Evolutionary conservation across 371 early-diverging fungal species (phyloP).

Genomic region (Apophysomyces elegans): DNA sequence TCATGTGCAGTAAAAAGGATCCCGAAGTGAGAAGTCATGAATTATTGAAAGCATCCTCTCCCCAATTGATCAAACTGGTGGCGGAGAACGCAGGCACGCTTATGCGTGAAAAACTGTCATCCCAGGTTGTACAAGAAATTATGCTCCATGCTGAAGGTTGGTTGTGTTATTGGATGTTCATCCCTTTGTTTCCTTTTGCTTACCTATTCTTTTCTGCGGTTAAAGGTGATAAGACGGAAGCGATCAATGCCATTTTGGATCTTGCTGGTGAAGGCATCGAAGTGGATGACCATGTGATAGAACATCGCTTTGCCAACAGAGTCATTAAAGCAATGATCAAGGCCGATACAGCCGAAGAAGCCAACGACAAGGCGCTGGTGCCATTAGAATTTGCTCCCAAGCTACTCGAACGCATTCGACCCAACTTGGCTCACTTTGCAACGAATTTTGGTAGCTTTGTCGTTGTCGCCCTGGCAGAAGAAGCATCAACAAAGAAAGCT

Average conservation of each 20-base stretch:
- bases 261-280: conserved; percentile 52
- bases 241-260: conserved; percentile 53
- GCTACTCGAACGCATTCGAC: conserved; percentile 44
- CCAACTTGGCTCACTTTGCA: conserved; percentile 45
- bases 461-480: conserved; percentile 65
- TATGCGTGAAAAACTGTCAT: conserved; percentile 65
- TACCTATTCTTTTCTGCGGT: neutral
- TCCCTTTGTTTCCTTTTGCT: neutral
- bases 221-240: conserved; percentile 50
- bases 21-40: conserved; percentile 65
- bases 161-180: neutral
- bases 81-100: conserved; percentile 53
- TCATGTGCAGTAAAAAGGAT: conserved; percentile 68
- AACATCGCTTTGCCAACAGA: conserved; percentile 62
- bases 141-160: conserved; percentile 66
- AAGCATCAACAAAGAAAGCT: conserved; percentile 52
- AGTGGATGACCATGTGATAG: conserved; percentile 58
- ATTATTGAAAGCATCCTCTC: conserved; percentile 61
- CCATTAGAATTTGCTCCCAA: conserved; percentile 54
- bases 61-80: conserved; percentile 64
- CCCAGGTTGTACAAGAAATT: conserved; percentile 74
- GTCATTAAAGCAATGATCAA: conserved; percentile 63
- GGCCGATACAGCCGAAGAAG: conserved; percentile 58
- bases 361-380: conserved; percentile 52
- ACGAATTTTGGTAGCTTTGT: conserved; percentile 57